Base-by-base conservation (phyloP, 805 yeast genomes). In the Hanseniaspora hatyaiensis region DNA sequence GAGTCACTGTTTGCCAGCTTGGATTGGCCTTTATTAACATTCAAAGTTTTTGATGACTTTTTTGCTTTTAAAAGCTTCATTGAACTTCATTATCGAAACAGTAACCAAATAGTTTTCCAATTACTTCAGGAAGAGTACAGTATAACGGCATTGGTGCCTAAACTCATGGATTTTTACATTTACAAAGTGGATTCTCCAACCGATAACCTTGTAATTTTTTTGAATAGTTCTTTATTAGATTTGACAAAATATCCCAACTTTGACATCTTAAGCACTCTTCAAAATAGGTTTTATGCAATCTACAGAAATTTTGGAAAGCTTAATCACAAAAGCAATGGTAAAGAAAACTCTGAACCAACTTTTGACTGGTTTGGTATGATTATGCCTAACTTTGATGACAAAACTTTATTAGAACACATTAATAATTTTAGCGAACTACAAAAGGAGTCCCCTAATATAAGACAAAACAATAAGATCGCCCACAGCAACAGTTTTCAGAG, bases 61-160 rank as follows among this genome's bases (percentile, higher is more conserved):
- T 24, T 15, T 20, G 13, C 15, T n/a, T 43, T 49, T 5, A 31
- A 45, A 16, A 12, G 20, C 3, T 45, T 37, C 16, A 8, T 49
- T 9, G 38, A 49, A 13, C 15, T 12, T 8, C 42, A 45, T 18
- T 45, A 45, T 31, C 6, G 18, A 5, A 30, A 37, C 19, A 23
- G 41, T n/a, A 45, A 45, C 15, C 36, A 24, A 24, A 8, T 37
- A 57, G 56, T 37, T 58, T 59, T 80, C 51, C 67, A 71, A 31
- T 61, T 88, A 36, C 66, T 83, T 26, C 70, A 74, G 48, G 66
- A 72, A 12, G 86, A 89, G 0, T 83, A 74, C 55, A 64, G 74
- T 28, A 66, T 89, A 15, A 53, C 57, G 0, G 59, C 58, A 1
- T 62, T 82, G 45, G 54, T 86, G 2, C 54, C 58, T 3, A 64